Evolutionary conservation across 106 monocot genomes (phyloP).

Genomic region (Dendrobium catenatum): DNA sequence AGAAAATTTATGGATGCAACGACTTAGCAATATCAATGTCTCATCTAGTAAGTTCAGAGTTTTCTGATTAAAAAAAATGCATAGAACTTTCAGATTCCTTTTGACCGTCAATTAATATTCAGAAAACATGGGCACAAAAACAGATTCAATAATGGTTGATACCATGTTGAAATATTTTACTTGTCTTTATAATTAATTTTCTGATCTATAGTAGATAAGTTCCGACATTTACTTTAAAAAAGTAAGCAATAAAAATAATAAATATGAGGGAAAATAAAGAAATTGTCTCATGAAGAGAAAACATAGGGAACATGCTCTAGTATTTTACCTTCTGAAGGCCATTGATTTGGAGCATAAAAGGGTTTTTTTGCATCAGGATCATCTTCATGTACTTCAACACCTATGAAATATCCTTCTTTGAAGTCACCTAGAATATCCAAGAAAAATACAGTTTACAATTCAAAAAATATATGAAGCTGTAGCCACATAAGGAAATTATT

Average conservation of each 20-base stretch:
- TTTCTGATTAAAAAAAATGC: too few species aligned
- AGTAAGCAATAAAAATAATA: background rate
- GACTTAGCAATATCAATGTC: background rate
- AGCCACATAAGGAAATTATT: background rate
- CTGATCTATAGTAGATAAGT: background rate
- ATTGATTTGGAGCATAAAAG: constrained; percentile 87
- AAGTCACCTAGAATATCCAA: constrained; percentile 53
- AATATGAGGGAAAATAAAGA: background rate
- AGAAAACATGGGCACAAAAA: background rate
- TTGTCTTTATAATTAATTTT: background rate
- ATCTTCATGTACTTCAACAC: constrained; percentile 62
- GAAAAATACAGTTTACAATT: background rate
- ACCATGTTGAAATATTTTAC: background rate
- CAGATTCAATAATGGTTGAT: background rate
- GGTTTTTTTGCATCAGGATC: constrained; percentile 61
- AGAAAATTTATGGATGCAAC: background rate
- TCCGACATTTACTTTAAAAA: background rate
- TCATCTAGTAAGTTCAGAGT: too few species aligned
- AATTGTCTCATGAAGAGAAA: background rate
- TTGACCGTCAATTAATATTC: background rate
- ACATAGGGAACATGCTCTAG: background rate
- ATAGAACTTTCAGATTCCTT: too few species aligned
- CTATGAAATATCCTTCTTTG: constrained; percentile 90
- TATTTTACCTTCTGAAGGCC: constrained; percentile 66
- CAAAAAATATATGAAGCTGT: background rate